Evolutionary conservation across 2,329 filamentous ascomycete species (phyloP).

Genomic region (Berkeleyomyces rouxiae): DNA sequence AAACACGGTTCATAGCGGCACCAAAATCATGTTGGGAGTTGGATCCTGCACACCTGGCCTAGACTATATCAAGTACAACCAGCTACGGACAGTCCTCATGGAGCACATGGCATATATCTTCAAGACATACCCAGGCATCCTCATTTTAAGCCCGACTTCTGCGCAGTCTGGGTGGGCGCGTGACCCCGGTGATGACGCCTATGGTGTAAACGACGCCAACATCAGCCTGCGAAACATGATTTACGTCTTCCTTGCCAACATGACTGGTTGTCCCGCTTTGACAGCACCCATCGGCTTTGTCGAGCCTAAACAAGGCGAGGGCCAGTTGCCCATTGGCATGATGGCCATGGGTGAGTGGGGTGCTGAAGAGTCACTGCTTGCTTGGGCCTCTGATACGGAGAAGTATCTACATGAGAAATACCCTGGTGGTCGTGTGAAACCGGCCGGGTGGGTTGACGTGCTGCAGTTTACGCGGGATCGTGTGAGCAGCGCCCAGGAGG

Average conservation of each 20-base stretch:
- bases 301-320: constrained; percentile 36
- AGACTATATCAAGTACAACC: constrained; percentile 58
- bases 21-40: constrained; percentile 51
- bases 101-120: constrained; percentile 58
- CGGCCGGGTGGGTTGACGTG: constrained; percentile 43
- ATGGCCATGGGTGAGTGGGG: constrained; percentile 54
- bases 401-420: constrained; percentile 33
- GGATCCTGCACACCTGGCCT: constrained; percentile 45
- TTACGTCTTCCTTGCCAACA: constrained; percentile 75
- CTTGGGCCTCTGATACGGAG: constrained; percentile 43
- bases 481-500: neutral
- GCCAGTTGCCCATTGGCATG: constrained; percentile 42
- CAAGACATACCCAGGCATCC: constrained; percentile 51
- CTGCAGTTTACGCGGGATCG: constrained; percentile 22
- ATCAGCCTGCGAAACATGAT: constrained; percentile 61
- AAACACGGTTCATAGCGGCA: constrained; percentile 43
- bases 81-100: constrained; percentile 63
- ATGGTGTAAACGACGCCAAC: constrained; percentile 63
- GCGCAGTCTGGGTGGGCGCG: constrained; percentile 62
- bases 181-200: constrained; percentile 37
- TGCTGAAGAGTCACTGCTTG: constrained; percentile 43
- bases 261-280: constrained; percentile 60
- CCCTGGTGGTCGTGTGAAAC: constrained; percentile 32
- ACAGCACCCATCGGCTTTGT: constrained; percentile 60
- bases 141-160: constrained; percentile 64